phyloP scores from a whole-genome alignment of 208 protist genomes.

The Leptomonas pyrrhocoris region DNA sequence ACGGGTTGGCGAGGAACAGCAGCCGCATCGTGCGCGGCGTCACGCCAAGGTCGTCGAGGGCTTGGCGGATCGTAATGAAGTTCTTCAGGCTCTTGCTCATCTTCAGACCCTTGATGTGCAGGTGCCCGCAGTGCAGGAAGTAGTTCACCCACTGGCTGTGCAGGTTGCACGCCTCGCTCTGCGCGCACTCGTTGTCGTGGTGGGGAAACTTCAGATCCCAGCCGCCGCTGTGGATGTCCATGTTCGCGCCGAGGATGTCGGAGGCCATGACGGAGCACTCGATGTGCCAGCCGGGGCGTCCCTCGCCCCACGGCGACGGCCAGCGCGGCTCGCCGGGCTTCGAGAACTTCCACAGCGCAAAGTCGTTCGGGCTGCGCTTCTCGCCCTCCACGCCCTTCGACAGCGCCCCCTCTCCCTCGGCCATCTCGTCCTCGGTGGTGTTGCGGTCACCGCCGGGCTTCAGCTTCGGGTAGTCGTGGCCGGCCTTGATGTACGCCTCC shows the following conservation, averaged over 20 bases:
- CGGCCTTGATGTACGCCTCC: conserved; percentile 74
- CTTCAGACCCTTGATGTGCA: conserved; percentile 98
- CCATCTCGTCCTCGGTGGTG: conserved; percentile 88
- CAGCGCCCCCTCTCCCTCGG: conserved; percentile 91
- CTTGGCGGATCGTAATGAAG: conserved; percentile 97
- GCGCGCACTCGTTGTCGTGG: conserved; percentile 99
- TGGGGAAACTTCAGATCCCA: conserved; percentile 99
- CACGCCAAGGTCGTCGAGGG: conserved; percentile 76
- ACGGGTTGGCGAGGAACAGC: conserved; percentile 95
- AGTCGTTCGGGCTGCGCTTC: conserved; percentile 94
- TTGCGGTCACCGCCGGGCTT: conserved; percentile 60
- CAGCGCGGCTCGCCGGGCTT: conserved; percentile 95
- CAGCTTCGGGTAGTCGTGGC: conserved; percentile 95
- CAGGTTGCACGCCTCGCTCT: conserved; percentile 92
- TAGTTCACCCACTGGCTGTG: conserved; percentile 98
- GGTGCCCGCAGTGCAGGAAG: conserved; percentile 97
- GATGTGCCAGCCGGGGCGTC: conserved; percentile 99
- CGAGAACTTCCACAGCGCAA: conserved; percentile 98
- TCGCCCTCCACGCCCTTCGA: conserved; percentile 65
- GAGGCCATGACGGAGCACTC: conserved; percentile 99
- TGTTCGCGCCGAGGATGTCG: conserved; percentile 88
- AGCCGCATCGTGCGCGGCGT: conserved; percentile 91
- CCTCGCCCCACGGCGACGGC: conserved; percentile 93
- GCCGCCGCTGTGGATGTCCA: conserved; percentile 98
- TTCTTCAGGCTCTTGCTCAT: conserved; percentile 99